Evolutionary conservation across 345 rosid genomes (phyloP), one percentile per base, ranked within the genome.

Genomic region (Eucalyptus marginata): DNA sequence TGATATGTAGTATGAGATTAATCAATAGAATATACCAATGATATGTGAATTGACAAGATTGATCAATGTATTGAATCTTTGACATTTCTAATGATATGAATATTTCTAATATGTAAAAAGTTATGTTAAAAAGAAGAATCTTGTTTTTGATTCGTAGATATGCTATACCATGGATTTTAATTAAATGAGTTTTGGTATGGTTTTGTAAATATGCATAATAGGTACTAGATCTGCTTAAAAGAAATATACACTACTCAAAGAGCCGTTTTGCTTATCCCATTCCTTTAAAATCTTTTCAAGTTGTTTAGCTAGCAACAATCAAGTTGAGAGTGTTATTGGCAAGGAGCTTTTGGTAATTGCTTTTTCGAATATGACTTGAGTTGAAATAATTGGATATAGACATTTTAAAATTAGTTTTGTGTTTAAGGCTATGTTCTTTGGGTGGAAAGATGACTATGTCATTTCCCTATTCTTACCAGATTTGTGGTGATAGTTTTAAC

Each of bases 141-240:
- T 1, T 24, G 0, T 24, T 56, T 56, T 24, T 56, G 29, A 56
- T 56, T 56, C 13, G 1, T 22, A 4, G 27, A 56, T 56, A 24
- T 24, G 6, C 29, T 56, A 22, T 56, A 9, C 13, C 1, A 0
- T 56, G 29, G 62, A 56, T 56, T 56, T 56, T 29, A 56, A 56
- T 56, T 24, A 56, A 56, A 24, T 10, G 62, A 56, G 29, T 56
- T 56, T 56, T 0, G 3, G 1, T 56, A 56, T 56, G 29, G 62
- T 24, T 56, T 24, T 56, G 29, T 56, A 56, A 56, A 24, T 56
- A 56, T 24, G 27, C 29, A 56, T 24, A 56, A 24, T 56, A 56
- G 3, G 29, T 24, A 56, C 0, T 51, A 0, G 27, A 56, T 56
- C 0, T 56, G 0, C 5, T 54, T 1, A 54, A 54, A 20, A 22